These are phyloP conservation scores for Ophiognomonia clavigignenti-juglandacearum DNA, from an alignment of 2,329 filamentous ascomycete genomes.

Conservation along the genomic window DNA sequence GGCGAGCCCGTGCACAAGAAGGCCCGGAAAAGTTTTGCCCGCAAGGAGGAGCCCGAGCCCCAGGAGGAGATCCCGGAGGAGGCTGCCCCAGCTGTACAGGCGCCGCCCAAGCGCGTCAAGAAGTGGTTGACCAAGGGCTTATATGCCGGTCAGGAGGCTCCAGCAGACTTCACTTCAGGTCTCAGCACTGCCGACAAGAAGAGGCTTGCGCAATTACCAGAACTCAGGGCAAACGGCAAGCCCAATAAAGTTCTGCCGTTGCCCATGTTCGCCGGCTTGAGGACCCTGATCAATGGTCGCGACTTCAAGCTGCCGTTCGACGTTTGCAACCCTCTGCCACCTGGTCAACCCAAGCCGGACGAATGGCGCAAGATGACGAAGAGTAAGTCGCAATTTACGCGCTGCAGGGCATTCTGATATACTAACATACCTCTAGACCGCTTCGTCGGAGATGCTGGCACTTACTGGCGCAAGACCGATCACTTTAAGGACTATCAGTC, in stretches of 20 bases:
- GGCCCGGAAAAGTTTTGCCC: constrained; percentile 22
- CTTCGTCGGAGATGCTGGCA: constrained; percentile 78
- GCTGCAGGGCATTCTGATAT: not conserved
- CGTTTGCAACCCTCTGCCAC: constrained; percentile 80
- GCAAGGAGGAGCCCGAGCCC: not conserved
- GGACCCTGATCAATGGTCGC: constrained; percentile 64
- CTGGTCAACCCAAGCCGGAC: constrained; percentile 83
- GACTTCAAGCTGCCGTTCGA: constrained; percentile 90
- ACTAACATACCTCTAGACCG: constrained; percentile 56
- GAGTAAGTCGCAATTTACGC: constrained; percentile 52
- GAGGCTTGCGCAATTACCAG: constrained; percentile 41
- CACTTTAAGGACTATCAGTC: constrained; percentile 70
- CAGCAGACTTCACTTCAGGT: constrained; percentile 41
- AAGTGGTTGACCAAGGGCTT: constrained; percentile 78
- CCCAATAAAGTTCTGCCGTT: constrained; percentile 61
- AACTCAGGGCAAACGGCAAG: constrained; percentile 39
- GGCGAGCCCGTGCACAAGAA: constrained; percentile 35
- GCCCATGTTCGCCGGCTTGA: constrained; percentile 74
- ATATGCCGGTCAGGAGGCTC: constrained; percentile 73
- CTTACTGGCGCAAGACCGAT: constrained; percentile 75
- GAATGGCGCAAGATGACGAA: constrained; percentile 90
- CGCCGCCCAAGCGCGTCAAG: constrained; percentile 53
- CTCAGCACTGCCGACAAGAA: constrained; percentile 49
- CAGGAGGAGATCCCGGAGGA: constrained; percentile 15
- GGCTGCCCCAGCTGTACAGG: constrained; percentile 29